A percentile compares a stretch with the other conserved stretches of the same genome.
Evolutionary conservation across 1,284 basidiomycete genomes (phyloP).

Genomic region (Malassezia psittaci): DNA sequence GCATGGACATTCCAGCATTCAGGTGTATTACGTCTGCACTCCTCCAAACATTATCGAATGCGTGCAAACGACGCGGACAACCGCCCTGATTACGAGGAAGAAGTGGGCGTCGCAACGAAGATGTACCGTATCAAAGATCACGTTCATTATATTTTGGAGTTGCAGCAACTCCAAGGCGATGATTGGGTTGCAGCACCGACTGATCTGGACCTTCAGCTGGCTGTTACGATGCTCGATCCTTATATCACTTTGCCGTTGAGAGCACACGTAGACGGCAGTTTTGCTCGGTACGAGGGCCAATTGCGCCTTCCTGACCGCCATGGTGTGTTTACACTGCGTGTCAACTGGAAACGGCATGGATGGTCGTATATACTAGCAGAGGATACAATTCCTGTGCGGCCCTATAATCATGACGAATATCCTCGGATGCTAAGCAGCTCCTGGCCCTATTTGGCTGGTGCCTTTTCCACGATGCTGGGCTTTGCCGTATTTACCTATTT

Average conservation of each 20-base stretch:
- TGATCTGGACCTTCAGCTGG: conserved; percentile 71
- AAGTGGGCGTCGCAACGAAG: conserved; percentile 51
- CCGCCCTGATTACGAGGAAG: conserved; percentile 41
- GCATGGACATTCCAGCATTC: conserved; percentile 86
- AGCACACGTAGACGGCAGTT: neutral
- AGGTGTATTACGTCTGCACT: conserved; percentile 67
- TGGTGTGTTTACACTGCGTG: conserved; percentile 90
- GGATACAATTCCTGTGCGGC: conserved; percentile 74
- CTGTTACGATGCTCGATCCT: conserved; percentile 93
- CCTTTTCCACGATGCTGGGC: conserved; percentile 69
- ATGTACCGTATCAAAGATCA: conserved; percentile 79
- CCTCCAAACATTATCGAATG: conserved; percentile 61
- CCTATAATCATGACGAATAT: conserved; percentile 86
- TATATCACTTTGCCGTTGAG: conserved; percentile 31
- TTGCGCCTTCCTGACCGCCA: conserved; percentile 88
- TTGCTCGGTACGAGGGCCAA: conserved; percentile 56
- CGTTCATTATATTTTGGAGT: conserved; percentile 60
- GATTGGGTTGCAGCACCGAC: conserved; percentile 65
- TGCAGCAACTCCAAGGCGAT: conserved; percentile 57
- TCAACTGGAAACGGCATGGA: conserved; percentile 80
- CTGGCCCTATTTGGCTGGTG: conserved; percentile 86
- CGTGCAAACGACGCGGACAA: conserved; percentile 50
- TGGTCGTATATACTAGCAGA: conserved; percentile 61
- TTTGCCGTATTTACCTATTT: conserved; percentile 73
- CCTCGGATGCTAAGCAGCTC: conserved; percentile 85